Evolutionary conservation across 495 filamentous ascomycete species (phyloP), one percentile per base, ranked within the genome.

Genomic region (Trichocladium antarcticum): DNA sequence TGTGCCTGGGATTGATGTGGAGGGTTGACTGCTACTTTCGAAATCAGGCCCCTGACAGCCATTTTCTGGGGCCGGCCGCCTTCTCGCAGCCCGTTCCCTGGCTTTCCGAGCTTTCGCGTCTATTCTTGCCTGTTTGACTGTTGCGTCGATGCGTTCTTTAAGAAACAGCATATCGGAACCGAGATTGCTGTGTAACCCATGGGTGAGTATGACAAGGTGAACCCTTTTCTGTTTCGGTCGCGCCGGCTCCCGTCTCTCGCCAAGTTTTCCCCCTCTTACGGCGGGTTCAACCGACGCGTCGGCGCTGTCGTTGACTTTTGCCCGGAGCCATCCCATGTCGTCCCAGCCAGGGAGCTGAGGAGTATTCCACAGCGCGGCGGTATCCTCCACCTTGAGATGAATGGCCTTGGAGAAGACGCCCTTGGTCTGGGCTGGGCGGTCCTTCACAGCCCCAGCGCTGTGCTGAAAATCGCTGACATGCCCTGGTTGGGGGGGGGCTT

Each of bases 161-260:
- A 98, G 64, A 62, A 85, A 98, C 22, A 98, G 71, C 93, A 98
- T 94, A 68, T 98, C 92, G 35, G 87, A 80, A 1, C 93, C 88
- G n/a, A 95, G 74, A 66, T 98, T 98, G 66, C 89, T 93, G 63
- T 97, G 92, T 52, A 98, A 65, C 1, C 92, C 92, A 71, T 98
- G 92, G 0, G 92, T 97, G 45, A 98, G 61, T 7, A 98, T 74
- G 8, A 98, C 92, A 49, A 98, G 70, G 59, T 98, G 92, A 0
- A 97, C 70, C 56, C 81, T 88, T 68, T 85, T 90, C 55, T 63
- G 71, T 58, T 70, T 76, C 15, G 19, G 29, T 50, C 57, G 67
- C 20, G 51, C 41, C 44, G 14, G 54, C 42, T 16, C 36, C 27
- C 38, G 32, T 6, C 3, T 4, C 20, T 49, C 56, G 34, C 55